Evolutionary conservation across 164 flowering plant species (phyloP), one percentile per base, ranked within the genome.

Genomic region (Vitis riparia): DNA sequence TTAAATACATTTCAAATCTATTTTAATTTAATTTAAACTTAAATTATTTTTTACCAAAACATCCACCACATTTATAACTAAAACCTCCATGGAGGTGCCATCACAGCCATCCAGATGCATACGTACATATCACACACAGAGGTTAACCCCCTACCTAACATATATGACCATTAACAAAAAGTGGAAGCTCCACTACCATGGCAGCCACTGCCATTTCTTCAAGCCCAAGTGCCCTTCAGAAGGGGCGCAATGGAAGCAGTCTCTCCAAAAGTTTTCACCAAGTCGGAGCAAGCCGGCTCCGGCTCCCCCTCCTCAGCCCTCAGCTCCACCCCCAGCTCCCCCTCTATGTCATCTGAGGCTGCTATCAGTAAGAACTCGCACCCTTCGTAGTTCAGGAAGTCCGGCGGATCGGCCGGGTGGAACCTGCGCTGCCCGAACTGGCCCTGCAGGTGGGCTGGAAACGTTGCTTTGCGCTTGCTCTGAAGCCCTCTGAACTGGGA

Each of bases 321-420:
- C 5, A 79, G 72, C 66, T 93, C 91, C 78, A 89, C 65, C 19
- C 95, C 91, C 72, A 93, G 49, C 73, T 93, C 98, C 60, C 85
- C 85, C 5, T 90, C 87, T 12, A 90, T 82, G 68, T 90, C 90
- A 56, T 89, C 91, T 0, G 97, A 90, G 0, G 95, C 95, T 2
- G 90, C 55, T 64, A 93, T 86, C 30, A 91, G 81, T 73, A 93
- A 65, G 67, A 93, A 82, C 73, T 93, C 96, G 51, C 98, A 91
- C 0, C 97, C 95, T 73, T 89, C 92, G 12, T 84, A 90, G 83
- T 93, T 91, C 71, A 93, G 59, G 12, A 86, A 87, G 74, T 90
- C 97, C 0, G 92, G 89, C 2, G 93, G 97, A 60, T 91, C 90
- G 3, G 89, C 92, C 0, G 87, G 78, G 17, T 17, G 3, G 66